Conservation (phyloP, 768 basidiomycete species). For the Lentinula sp. region DNA sequence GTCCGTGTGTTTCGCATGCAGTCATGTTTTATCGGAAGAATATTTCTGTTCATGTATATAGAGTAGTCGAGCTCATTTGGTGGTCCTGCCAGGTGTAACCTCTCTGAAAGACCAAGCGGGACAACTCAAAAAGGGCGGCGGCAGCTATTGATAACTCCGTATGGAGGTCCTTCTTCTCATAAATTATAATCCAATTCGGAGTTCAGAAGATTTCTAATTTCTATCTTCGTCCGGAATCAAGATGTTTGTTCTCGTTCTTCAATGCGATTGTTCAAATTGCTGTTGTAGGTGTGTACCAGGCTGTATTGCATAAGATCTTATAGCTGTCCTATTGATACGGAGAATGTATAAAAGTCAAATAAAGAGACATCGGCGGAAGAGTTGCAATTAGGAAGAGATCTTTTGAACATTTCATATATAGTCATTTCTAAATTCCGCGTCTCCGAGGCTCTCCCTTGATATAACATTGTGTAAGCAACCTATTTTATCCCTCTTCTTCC, state of each 20-base stretch:
- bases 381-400: background rate
- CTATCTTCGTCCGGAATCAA: no score
- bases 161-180: no score
- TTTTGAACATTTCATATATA: background rate
- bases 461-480: constrained; percentile 4
- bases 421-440: background rate
- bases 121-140: no score
- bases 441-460: background rate
- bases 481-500: constrained; percentile 2
- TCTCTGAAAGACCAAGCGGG: no score
- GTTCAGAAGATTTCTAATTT: no score
- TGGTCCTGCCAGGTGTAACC: no score
- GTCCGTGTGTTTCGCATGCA: background rate
- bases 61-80: no score
- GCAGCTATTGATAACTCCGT: no score
- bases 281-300: background rate
- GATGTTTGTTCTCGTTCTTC: no score
- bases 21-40: background rate
- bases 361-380: background rate
- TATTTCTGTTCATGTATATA: no score
- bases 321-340: background rate
- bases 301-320: background rate
- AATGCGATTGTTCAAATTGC: no score
- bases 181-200: no score
- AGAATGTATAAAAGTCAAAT: background rate